Evolutionary conservation across 169 alveolate species (phyloP), one percentile per base, ranked within the genome.

Genomic region (Cryptosporidium meleagridis): DNA sequence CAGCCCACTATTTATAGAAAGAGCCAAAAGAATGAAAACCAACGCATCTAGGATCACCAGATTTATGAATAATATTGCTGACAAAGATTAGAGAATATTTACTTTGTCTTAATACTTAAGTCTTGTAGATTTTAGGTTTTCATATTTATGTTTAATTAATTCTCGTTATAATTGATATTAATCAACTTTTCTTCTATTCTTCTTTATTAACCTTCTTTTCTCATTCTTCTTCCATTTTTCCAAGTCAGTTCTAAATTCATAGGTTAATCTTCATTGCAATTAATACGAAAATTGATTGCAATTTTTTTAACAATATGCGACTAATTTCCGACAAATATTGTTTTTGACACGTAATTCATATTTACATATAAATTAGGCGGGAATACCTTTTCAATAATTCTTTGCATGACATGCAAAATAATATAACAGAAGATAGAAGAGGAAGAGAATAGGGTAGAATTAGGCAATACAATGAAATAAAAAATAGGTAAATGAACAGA

Each of bases 1-100:
- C 55, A 73, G 86, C 39, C 86, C 86, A 12, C 26, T 12, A 10
- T 73, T 53, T 58, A 73, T 73, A 52, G 86, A 73, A 3, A 73
- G 86, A 55, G 68, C 68, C 0, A 73, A 39, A 35, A 26, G 53
- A 18, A 73, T 73, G 86, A 73, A 55, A 58, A 59, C 26, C 14
- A 73, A 73, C 26, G 86, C 71, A 26, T 65, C 72, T 0, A 37
- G 53, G 16, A 65, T 65, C 51, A 35, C 72, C n/a, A 65, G 33
- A 52, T 65, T 65, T 33, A 65, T 37, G 72, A 65, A 65, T 37
- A 35, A 26, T 65, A 65, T 65, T 37, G 72, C 72, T 65, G 72
- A 65, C 52, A 65, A 65, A 65, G 51, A 65, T 65, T 65, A 65
- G 72, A 8, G 72, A 23, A 65, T 33, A 29, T 39, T 21, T 31